Percentiles rank a stretch among this genome's conserved stretches.
These are phyloP conservation scores for Alnus glutinosa DNA, from an alignment of 306 rosid genomes.

Conservation along the genomic window DNA sequence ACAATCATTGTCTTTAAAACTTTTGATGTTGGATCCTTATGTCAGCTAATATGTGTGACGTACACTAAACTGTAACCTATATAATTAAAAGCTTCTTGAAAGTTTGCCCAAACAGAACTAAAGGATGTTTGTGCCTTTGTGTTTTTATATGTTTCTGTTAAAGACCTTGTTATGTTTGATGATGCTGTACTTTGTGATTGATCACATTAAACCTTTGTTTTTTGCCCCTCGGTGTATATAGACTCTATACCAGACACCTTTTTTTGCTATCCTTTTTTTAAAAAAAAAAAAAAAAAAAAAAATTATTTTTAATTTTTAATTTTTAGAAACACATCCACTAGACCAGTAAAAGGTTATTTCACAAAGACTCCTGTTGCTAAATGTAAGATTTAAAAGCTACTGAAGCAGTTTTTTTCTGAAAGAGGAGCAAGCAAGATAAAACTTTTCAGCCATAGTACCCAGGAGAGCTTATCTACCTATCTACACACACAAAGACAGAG, in stretches of 20 bases:
- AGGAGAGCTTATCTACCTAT: background rate
- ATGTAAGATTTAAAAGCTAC: background rate
- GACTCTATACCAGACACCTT: background rate
- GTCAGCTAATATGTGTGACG: background rate
- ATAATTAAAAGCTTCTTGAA: background rate
- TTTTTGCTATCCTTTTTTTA: background rate
- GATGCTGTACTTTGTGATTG: background rate
- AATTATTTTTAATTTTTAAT: too few species aligned
- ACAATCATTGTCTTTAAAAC: background rate
- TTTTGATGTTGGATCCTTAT: too few species aligned
- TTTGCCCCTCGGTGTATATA: background rate
- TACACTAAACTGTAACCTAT: background rate
- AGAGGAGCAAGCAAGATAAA: background rate
- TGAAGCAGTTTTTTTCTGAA: background rate
- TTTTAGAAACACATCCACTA: background rate
- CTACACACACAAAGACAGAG: background rate
- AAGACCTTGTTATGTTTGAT: background rate
- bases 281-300: too few species aligned
- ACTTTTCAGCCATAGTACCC: background rate
- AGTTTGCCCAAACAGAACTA: background rate
- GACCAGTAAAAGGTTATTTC: background rate
- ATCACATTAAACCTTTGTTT: background rate
- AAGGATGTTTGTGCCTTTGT: background rate
- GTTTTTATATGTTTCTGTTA: background rate
- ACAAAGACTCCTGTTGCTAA: background rate